Evolutionary conservation across 2,329 filamentous ascomycete species (phyloP).

Genomic region (Calonectria montana): DNA sequence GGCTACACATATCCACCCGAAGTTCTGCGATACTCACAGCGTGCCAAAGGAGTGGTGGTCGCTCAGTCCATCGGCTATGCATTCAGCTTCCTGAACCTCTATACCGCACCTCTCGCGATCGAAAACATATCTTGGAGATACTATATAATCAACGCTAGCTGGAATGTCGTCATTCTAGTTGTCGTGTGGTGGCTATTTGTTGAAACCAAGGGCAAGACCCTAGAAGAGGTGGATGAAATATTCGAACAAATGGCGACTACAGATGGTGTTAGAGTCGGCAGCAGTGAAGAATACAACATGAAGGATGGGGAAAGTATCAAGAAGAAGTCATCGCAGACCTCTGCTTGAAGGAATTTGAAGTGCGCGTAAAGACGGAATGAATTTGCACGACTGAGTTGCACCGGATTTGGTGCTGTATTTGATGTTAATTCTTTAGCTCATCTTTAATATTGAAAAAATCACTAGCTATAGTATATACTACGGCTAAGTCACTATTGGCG

Average conservation of each 20-base stretch:
- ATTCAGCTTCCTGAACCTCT: slow-evolving; percentile 24
- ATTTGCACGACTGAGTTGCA: not conserved
- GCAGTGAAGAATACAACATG: not conserved
- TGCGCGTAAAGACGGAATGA: not conserved
- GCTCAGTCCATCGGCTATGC: slow-evolving; percentile 19
- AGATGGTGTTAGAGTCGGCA: not conserved
- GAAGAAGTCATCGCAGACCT: not conserved
- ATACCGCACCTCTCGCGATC: slow-evolving; percentile 19
- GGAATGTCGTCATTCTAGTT: slow-evolving; percentile 20
- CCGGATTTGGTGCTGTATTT: not conserved
- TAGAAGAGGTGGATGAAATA: slow-evolving; percentile 23
- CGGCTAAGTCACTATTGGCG: not conserved
- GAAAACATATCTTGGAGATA: slow-evolving; percentile 16
- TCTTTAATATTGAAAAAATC: not conserved
- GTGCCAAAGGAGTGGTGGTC: slow-evolving; percentile 20
- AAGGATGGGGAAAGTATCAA: not conserved
- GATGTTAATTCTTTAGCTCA: not conserved
- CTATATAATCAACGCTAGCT: slow-evolving; percentile 17
- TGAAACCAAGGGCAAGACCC: slow-evolving; percentile 22
- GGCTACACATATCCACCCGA: slow-evolving; percentile 14
- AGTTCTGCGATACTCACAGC: slow-evolving; percentile 20
- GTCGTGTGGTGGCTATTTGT: slow-evolving; percentile 17
- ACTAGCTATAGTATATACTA: not conserved
- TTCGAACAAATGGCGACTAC: slow-evolving; percentile 11
- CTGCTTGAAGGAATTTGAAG: not conserved